A percentile compares a stretch with the other conserved stretches of the same genome.
These are phyloP conservation scores for Diaporthe sp. DNA, from an alignment of 2,329 filamentous ascomycete species.

Conservation along the genomic window DNA sequence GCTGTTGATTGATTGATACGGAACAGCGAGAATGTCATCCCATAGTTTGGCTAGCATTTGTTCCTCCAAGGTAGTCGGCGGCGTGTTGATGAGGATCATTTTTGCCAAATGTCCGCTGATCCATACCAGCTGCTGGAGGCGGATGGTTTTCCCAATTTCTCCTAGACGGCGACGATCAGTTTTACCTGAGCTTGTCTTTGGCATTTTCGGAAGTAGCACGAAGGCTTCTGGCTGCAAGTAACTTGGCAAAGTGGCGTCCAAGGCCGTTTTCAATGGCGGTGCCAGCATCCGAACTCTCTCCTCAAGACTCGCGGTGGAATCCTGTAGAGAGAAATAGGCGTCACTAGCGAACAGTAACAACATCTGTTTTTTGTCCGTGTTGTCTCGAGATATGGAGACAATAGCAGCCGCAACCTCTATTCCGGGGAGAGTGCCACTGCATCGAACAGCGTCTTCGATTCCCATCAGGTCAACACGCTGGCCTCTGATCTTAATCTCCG, in stretches of 20 bases:
- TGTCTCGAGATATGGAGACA: neutral
- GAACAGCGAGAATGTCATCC: neutral
- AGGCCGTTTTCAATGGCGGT: neutral
- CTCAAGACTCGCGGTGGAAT: neutral
- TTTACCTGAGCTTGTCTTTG: neutral
- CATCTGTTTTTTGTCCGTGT: neutral
- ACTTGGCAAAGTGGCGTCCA: neutral
- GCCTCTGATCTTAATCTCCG: constrained; percentile 64
- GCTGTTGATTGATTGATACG: neutral
- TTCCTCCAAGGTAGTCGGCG: neutral
- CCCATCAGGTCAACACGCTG: constrained; percentile 56
- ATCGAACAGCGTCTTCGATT: constrained; percentile 32
- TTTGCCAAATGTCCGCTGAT: neutral
- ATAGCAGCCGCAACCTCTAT: constrained; percentile 16
- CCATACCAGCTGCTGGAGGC: neutral
- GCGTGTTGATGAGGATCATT: neutral
- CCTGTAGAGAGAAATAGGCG: neutral
- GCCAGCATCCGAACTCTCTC: neutral
- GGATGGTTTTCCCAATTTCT: neutral
- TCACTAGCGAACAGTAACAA: neutral
- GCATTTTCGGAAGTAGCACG: neutral
- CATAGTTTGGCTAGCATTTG: neutral
- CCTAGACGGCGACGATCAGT: neutral
- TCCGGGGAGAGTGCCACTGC: neutral
- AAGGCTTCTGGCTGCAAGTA: neutral